A percentile compares a stretch with the other conserved stretches of the same genome.
These are phyloP conservation scores for Diplodia intermedia DNA, from an alignment of 2,329 filamentous ascomycete species.

Conservation along the genomic window DNA sequence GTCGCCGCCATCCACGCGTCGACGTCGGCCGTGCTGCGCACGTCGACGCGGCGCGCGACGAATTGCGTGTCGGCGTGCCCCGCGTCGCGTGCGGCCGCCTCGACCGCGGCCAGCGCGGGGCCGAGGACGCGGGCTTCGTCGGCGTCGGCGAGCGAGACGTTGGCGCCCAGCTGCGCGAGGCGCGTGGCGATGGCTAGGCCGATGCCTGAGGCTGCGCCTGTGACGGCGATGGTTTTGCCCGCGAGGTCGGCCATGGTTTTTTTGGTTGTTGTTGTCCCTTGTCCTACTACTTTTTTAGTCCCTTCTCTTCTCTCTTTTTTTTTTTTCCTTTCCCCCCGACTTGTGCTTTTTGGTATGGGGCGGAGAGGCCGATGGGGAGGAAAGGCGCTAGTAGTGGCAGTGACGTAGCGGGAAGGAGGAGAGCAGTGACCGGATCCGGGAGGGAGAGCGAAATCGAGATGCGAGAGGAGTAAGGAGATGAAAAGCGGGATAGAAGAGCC, in stretches of 20 bases:
- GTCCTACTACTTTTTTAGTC: neutral
- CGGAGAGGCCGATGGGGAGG: no score
- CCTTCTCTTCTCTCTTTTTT: neutral
- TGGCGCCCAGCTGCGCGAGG: slow-evolving; percentile 3
- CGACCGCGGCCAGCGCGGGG: neutral
- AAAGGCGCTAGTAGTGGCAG: no score
- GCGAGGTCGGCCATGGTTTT: slow-evolving; percentile 35
- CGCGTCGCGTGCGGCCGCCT: slow-evolving; percentile 38
- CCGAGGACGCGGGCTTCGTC: neutral
- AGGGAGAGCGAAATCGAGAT: no score
- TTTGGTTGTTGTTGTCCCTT: neutral
- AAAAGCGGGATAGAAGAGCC: neutral
- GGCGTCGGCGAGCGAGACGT: slow-evolving; percentile 33
- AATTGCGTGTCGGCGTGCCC: slow-evolving; percentile 40
- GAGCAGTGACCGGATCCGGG: no score
- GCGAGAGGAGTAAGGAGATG: neutral
- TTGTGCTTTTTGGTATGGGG: no score
- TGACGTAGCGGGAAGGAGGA: no score
- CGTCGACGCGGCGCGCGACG: slow-evolving; percentile 49
- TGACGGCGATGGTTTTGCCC: slow-evolving; percentile 43
- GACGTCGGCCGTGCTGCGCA: slow-evolving; percentile 57
- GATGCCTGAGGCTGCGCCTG: slow-evolving; percentile 44
- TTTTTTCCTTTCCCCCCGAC: neutral
- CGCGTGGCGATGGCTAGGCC: slow-evolving; percentile 33
- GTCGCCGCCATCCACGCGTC: slow-evolving; percentile 59